These are phyloP conservation scores for Pelargonium nanum DNA, from an alignment of 345 rosid genomes.

Conservation along the genomic window DNA sequence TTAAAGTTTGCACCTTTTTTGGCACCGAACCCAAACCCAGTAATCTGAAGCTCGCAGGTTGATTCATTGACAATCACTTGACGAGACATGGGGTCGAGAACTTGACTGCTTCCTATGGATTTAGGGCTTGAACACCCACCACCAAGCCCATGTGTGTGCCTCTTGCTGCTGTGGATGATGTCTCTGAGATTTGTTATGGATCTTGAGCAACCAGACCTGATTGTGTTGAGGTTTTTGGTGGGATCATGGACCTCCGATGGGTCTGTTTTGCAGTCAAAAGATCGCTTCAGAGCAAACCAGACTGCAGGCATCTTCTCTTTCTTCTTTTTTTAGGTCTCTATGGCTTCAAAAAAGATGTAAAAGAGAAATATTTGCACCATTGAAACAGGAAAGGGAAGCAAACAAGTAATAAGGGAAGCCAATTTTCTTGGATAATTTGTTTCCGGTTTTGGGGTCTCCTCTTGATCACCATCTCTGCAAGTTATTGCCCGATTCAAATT, in stretches of 20 bases:
- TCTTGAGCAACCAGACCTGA: constrained; percentile 26
- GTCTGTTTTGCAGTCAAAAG: constrained; percentile 33
- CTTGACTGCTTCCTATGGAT: constrained; percentile 28
- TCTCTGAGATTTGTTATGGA: constrained; percentile 32
- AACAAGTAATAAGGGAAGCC: too few species aligned
- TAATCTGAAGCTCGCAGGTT: constrained; percentile 26
- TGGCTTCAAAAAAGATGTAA: background rate
- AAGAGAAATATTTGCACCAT: background rate
- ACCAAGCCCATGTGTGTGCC: constrained; percentile 15
- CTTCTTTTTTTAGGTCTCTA: background rate
- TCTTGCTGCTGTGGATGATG: constrained; percentile 28
- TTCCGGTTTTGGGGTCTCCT: too few species aligned
- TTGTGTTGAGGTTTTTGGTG: constrained; percentile 8
- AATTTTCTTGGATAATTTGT: too few species aligned
- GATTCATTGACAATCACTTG: constrained; percentile 24
- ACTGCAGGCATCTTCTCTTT: constrained; percentile 23
- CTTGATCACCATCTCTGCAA: too few species aligned
- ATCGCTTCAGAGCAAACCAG: constrained; percentile 42
- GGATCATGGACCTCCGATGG: constrained; percentile 24
- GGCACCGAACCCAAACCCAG: constrained; percentile 12
- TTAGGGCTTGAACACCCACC: constrained; percentile 31
- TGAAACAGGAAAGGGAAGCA: background rate
- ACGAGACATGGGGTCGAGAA: constrained; percentile 25
- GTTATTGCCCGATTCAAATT: too few species aligned
- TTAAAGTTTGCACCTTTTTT: constrained; percentile 5